phyloP scores from a whole-genome alignment of 2,329 filamentous ascomycete genomes.

The Thelonectria discophora region DNA sequence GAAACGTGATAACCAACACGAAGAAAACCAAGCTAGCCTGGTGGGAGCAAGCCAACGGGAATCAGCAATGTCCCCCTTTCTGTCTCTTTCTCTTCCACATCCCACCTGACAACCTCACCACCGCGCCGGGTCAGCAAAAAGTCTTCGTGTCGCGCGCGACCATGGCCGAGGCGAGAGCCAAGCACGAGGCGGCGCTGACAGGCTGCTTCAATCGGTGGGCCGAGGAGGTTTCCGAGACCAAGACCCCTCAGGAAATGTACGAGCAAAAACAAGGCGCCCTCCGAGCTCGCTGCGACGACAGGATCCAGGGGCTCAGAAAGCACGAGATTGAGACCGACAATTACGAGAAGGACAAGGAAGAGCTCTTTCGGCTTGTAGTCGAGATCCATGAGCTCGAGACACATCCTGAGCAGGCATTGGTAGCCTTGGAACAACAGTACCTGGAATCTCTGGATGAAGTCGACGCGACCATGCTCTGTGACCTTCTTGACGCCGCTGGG shows the following conservation, averaged over 20 bases:
- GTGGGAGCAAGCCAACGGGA: too few species aligned
- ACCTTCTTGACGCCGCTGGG: not conserved
- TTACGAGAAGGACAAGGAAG: not conserved
- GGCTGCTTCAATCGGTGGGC: not conserved
- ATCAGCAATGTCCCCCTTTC: too few species aligned
- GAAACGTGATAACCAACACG: too few species aligned
- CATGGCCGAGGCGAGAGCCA: not conserved
- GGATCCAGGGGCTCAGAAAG: not conserved
- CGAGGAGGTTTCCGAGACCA: not conserved
- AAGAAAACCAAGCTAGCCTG: too few species aligned
- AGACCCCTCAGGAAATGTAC: not conserved
- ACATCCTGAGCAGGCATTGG: not conserved
- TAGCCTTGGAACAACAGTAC: constrained; percentile 5
- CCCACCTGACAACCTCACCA: too few species aligned
- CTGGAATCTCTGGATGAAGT: not conserved
- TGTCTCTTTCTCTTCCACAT: too few species aligned
- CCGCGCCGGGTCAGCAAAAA: too few species aligned
- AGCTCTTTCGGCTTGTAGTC: not conserved
- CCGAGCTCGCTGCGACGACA: constrained; percentile 1
- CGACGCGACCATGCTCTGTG: not conserved
- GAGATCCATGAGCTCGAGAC: constrained; percentile 11
- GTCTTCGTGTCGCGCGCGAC: too few species aligned
- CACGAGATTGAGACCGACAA: not conserved
- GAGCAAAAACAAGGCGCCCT: not conserved
- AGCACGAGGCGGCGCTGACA: not conserved